Base-by-base conservation (phyloP, 106 monocot species). In the Allium cepa region DNA sequence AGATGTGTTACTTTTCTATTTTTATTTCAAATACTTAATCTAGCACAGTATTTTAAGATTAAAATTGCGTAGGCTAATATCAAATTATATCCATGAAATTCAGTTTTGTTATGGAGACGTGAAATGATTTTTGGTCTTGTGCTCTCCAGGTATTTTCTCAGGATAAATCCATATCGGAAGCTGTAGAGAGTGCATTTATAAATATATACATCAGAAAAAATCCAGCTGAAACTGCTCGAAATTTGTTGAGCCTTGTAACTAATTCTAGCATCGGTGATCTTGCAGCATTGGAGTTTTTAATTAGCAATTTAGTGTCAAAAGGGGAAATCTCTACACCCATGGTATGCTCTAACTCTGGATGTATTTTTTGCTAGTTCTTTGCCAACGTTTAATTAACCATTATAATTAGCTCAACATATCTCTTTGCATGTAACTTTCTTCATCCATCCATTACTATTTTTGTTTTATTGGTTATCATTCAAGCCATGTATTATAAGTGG, bases 161-260 rank as follows among this genome's bases (percentile, higher is more conserved):
- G 74, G 92, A 90, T 50, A 99, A 99, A 60, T 87, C 93, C 50
- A 93, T 99, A 9, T 81, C 82, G 81, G 99, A 99, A 83, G 90
- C 90, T 46, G 99, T 99, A 66, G 93, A 92, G 76, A 87, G 79
- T 81, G 93, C 99, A 79, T 93, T 93, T 64, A 70, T 93, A 26
- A 84, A 84, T 47, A 85, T 99, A 72, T 99, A 99, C 46, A 73
- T 90, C 57, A 79, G 71, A 50, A 99, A 90, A 55, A 85, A 51
- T 69, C 81, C 99, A 26, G 69, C 68, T 9, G 90, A 99, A 78
- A 99, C 99, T 52, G 99, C 83, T 27, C 76, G 66, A 64, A 93
- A 85, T 77, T 75, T 99, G 58, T 67, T 93, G 60, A 83, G 53
- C 63, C 77, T 99, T 66, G 87, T 79, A 6, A 71, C 77, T 64